phyloP scores from a whole-genome alignment of 2,329 filamentous ascomycete genomes.

The Pestalotiopsis sp. region DNA sequence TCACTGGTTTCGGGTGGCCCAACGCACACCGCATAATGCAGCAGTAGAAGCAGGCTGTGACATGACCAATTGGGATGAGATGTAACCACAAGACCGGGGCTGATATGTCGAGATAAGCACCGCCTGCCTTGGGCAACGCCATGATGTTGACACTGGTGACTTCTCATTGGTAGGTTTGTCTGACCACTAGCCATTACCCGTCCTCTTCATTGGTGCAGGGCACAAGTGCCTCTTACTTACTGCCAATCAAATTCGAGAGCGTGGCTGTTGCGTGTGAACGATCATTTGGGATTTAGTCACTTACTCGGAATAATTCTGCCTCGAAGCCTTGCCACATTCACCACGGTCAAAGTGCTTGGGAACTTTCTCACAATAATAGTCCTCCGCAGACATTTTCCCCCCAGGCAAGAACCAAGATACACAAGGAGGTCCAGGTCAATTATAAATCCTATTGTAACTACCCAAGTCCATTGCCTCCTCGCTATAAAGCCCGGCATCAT shows the following conservation, averaged over 20 bases:
- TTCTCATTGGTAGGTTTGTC: neutral
- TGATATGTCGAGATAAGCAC: neutral
- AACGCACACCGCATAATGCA: conserved; percentile 2
- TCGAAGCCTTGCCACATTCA: too few species aligned
- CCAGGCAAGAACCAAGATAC: too few species aligned
- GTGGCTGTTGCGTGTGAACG: too few species aligned
- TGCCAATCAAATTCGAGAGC: too few species aligned
- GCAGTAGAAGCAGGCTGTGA: neutral
- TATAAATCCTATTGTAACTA: neutral
- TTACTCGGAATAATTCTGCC: too few species aligned
- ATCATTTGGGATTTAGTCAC: too few species aligned
- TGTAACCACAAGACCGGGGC: neutral
- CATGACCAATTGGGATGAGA: neutral
- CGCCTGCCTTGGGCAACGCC: neutral
- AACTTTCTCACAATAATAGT: too few species aligned
- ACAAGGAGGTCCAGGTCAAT: too few species aligned
- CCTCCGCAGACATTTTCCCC: too few species aligned
- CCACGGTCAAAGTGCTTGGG: too few species aligned
- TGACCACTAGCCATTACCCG: too few species aligned
- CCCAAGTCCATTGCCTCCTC: neutral
- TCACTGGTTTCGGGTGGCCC: neutral
- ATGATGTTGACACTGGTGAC: neutral
- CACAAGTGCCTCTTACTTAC: too few species aligned
- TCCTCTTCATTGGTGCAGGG: neutral
- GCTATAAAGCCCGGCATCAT: neutral